phyloP scores from a whole-genome alignment of 768 basidiomycete genomes.

The Trametopsis cervina region DNA sequence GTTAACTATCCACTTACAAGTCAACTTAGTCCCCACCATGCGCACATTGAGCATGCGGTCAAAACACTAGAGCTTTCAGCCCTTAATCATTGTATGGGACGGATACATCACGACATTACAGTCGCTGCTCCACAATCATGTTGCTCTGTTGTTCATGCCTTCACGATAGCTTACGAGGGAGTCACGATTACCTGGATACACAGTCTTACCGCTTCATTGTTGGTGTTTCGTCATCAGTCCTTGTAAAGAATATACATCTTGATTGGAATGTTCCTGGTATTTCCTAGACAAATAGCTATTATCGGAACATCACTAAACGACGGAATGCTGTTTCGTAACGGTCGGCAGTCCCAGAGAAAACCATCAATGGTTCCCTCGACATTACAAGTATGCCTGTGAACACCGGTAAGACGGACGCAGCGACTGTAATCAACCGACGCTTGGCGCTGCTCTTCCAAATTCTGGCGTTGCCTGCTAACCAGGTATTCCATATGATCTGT shows the following conservation, averaged over 20 bases:
- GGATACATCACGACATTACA: no score
- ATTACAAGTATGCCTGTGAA: conserved; percentile 48
- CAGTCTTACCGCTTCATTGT: no score
- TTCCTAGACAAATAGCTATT: no score
- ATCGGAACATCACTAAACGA: conserved; percentile 6
- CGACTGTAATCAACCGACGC: conserved; percentile 26
- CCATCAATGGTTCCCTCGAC: conserved; percentile 50
- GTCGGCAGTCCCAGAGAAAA: conserved; percentile 41
- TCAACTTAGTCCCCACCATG: conserved; percentile 45
- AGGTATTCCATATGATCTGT: conserved; percentile 44
- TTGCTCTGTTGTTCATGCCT: no score
- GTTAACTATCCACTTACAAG: no score
- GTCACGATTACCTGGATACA: no score
- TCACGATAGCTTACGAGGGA: no score
- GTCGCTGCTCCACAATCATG: no score
- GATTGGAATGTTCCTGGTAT: no score
- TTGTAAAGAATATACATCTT: no score
- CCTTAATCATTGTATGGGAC: no score
- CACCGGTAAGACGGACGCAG: conserved; percentile 40
- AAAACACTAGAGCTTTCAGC: conserved; percentile 17
- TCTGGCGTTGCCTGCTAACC: conserved; percentile 27
- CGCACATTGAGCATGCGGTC: conserved; percentile 56
- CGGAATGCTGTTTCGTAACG: conserved; percentile 48
- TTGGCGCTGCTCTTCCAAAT: conserved; percentile 22
- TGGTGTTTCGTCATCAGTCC: no score